Percentiles rank a stretch among this genome's conserved stretches.
Evolutionary conservation across 306 rosid genomes (phyloP).

Genomic region (Trifolium dubium): DNA sequence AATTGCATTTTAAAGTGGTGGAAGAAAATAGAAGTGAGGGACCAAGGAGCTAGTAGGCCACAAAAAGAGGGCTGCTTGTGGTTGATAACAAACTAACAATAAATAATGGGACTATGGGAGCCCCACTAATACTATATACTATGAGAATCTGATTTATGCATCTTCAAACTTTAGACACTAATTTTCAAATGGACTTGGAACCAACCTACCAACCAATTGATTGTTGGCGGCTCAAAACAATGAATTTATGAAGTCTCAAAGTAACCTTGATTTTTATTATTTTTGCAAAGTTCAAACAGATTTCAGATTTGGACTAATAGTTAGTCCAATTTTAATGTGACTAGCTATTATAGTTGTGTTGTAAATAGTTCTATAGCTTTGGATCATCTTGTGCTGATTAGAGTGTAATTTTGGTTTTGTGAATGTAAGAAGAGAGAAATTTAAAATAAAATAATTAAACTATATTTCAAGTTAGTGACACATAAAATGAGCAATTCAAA

Average conservation of each 20-base stretch:
- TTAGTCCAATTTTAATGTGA: neutral
- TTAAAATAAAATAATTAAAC: no score
- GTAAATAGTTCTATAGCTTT: no score
- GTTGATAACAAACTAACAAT: conserved; percentile 4
- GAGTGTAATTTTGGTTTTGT: no score
- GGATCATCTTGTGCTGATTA: no score
- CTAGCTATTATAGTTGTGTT: neutral
- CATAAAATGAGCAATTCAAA: no score
- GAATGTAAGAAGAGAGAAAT: no score
- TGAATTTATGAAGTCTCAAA: neutral
- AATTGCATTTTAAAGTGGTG: neutral
- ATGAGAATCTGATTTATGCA: neutral
- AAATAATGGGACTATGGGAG: neutral
- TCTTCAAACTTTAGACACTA: neutral
- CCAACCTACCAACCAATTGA: neutral
- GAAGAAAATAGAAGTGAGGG: conserved; percentile 2
- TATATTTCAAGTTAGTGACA: no score
- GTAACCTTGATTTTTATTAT: neutral
- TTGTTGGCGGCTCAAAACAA: neutral
- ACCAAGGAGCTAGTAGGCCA: neutral
- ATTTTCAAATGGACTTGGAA: neutral
- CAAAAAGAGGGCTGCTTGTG: conserved; percentile 7
- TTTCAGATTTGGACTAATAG: neutral
- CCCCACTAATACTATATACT: neutral
- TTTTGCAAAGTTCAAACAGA: neutral